phyloP scores from a whole-genome alignment of 2,329 filamentous ascomycete genomes.

The Fusarium coicis region DNA sequence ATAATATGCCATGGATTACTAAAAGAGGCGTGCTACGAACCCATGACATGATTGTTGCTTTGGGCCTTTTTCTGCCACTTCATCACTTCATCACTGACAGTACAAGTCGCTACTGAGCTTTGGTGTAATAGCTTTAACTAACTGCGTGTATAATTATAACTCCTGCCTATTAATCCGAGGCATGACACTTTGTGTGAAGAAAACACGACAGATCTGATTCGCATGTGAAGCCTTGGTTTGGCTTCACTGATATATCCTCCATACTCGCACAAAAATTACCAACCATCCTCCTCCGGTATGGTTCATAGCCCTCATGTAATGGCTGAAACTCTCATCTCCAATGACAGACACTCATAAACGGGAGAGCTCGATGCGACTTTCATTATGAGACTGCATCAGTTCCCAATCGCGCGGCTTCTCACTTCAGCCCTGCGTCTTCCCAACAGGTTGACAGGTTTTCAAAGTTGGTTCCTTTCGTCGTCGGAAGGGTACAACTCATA shows the following conservation, averaged over 20 bases:
- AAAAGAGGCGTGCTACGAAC: constrained; percentile 6
- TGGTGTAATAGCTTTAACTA: background rate
- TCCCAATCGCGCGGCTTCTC: background rate
- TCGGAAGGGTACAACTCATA: background rate
- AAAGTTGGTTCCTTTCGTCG: background rate
- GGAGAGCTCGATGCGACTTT: background rate
- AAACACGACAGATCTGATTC: background rate
- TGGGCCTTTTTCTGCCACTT: background rate
- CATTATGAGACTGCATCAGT: background rate
- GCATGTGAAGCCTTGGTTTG: background rate
- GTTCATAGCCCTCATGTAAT: background rate
- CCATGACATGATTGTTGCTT: background rate
- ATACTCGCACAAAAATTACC: background rate
- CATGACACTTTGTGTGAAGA: background rate
- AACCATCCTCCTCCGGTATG: background rate
- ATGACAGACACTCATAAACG: background rate
- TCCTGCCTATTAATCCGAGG: background rate
- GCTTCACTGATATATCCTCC: background rate
- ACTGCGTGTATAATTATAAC: background rate
- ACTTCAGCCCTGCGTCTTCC: constrained; percentile 26
- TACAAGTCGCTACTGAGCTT: background rate
- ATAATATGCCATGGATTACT: background rate
- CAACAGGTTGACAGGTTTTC: background rate
- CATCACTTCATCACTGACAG: background rate
- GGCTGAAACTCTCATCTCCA: background rate